Percentiles rank a stretch among this genome's conserved stretches.
phyloP scores from a whole-genome alignment of 2,329 filamentous ascomycete genomes.

The Xylariales sp. region DNA sequence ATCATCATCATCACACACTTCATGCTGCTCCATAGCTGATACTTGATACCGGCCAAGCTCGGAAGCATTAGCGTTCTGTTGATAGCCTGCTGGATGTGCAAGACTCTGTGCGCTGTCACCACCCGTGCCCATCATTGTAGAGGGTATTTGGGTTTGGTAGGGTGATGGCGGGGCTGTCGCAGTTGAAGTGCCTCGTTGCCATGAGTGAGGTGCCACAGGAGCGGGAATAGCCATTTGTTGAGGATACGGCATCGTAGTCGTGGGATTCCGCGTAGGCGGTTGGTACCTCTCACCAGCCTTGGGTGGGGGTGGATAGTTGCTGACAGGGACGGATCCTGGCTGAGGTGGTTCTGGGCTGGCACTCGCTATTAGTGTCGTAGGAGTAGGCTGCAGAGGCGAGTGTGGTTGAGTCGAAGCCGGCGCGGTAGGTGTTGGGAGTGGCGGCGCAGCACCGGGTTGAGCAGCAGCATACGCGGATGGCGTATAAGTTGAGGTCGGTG shows the following conservation, averaged over 20 bases:
- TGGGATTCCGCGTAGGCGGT: constrained; percentile 49
- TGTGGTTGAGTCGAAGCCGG: constrained; percentile 48
- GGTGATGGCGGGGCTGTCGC: constrained; percentile 47
- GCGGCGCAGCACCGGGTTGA: constrained; percentile 60
- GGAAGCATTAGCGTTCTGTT: constrained; percentile 66
- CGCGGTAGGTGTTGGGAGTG: constrained; percentile 58
- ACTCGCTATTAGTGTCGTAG: constrained; percentile 51
- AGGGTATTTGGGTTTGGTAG: constrained; percentile 42
- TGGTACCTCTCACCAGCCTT: constrained; percentile 60
- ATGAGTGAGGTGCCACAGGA: constrained; percentile 55
- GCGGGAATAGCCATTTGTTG: constrained; percentile 65
- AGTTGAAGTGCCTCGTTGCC: constrained; percentile 60
- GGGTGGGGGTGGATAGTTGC: constrained; percentile 61
- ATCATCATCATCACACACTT: constrained; percentile 46
- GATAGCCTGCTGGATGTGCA: constrained; percentile 66
- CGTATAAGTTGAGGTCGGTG: constrained; percentile 49
- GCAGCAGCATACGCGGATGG: constrained; percentile 55
- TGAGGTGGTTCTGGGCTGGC: constrained; percentile 65
- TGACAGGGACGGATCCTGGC: constrained; percentile 65
- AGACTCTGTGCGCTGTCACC: constrained; percentile 39
- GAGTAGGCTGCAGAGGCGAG: constrained; percentile 55
- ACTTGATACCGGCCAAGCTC: constrained; percentile 62
- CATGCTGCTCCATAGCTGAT: constrained; percentile 53
- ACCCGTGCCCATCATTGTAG: constrained; percentile 42
- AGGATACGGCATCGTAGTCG: constrained; percentile 53